A percentile compares a stretch with the other conserved stretches of the same genome.
Conservation (phyloP, 2,329 filamentous ascomycete genomes). For the Oidium heveae region DNA sequence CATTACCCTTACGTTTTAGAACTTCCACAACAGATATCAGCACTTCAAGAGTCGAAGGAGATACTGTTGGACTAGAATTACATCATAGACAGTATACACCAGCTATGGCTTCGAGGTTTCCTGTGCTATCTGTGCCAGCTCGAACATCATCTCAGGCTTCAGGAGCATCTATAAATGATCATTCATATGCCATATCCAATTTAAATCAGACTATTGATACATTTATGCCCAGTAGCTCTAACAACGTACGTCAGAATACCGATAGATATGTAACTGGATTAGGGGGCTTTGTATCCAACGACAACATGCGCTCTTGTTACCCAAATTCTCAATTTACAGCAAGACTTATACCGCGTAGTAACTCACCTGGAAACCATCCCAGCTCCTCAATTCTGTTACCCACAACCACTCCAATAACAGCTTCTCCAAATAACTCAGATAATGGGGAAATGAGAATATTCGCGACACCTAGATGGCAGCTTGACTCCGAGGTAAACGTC, state of each 20-base stretch:
- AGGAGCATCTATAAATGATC: background rate
- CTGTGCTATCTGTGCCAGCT: background rate
- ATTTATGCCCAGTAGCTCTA: background rate
- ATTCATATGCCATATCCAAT: background rate
- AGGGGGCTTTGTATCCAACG: background rate
- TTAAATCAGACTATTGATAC: background rate
- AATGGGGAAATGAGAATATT: slow-evolving; percentile 17
- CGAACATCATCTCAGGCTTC: background rate
- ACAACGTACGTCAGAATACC: background rate
- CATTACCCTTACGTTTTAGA: too few species aligned
- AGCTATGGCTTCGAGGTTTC: background rate
- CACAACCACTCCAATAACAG: background rate
- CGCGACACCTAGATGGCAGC: slow-evolving; percentile 59
- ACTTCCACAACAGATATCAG: background rate
- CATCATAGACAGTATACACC: background rate
- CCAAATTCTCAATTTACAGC: background rate
- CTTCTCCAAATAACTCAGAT: background rate
- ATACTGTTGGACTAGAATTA: background rate
- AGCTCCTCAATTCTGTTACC: background rate
- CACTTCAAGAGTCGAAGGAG: background rate
- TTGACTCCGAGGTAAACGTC: slow-evolving; percentile 54
- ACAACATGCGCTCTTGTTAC: background rate
- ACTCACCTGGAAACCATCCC: background rate
- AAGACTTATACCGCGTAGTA: background rate
- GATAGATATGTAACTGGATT: background rate